Base-by-base conservation (phyloP, 345 rosid genomes). In the Gossypium ekmanianum region DNA sequence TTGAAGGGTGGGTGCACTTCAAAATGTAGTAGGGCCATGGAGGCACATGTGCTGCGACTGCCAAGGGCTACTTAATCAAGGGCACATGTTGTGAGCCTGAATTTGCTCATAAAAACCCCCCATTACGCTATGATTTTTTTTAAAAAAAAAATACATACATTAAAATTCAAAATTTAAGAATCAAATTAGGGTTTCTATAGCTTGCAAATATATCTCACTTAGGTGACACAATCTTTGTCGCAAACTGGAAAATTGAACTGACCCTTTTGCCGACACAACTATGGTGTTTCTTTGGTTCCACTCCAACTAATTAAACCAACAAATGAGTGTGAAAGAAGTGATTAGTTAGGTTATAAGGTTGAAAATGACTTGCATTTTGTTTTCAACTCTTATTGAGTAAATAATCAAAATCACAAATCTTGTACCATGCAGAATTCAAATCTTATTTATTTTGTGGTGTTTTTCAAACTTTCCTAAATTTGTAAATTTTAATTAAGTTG, bases 1-100 rank as follows among this genome's bases (percentile, higher is more conserved):
- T 75, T 61, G 66, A 22, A 51, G 17, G 71, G 44, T 68, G 43
- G 83, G 14, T 64, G 84, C 76, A 54, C 81, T 74, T 66, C 68
- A 77, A 74, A 66, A 10, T 74, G 86, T 85, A 83, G 85, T 85
- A 83, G 88, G 88, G 70, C 77, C 85, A 61, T 5, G 0, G 11
- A 69, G 43, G 81, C 88, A 84, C 85, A 81, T 84, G 84, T 54
- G 26, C 47, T 55, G 29, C 55, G 16, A 27, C 45, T 48, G 24
- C 61, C 22, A 48, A 73, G 67, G 75, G 24, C 45, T 59, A 54
- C 45, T 73, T 63, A 61, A 74, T 74, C 54, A 74, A 63, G 54
- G 51, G 77, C 72, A 75, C 77, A 75, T 26, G 77, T 65, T 65
- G 20, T 65, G 62, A 78, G 52, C 44, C 43, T 79, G 74, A 34